phyloP scores from a whole-genome alignment of 1,284 basidiomycete species.

The Farysia itapuensis region DNA sequence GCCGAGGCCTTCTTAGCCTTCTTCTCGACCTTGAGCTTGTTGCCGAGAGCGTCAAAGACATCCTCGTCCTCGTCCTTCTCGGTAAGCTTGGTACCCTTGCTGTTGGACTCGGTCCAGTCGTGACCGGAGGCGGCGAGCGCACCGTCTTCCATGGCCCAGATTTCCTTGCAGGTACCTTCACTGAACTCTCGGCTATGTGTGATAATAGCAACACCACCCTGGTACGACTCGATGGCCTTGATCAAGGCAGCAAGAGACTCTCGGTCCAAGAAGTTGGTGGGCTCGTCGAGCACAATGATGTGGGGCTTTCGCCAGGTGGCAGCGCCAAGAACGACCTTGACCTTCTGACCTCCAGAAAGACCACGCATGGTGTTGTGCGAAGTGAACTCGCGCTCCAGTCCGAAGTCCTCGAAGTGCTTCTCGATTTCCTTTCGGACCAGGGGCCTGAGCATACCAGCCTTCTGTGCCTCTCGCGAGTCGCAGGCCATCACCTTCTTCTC shows the following conservation, averaged over 20 bases:
- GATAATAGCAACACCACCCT: constrained; percentile 59
- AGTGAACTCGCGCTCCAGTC: constrained; percentile 59
- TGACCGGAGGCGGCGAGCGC: constrained; percentile 67
- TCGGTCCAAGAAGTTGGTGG: constrained; percentile 60
- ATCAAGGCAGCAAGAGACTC: constrained; percentile 60
- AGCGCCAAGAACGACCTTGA: constrained; percentile 59
- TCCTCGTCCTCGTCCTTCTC: constrained; percentile 52
- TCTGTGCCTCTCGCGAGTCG: constrained; percentile 57
- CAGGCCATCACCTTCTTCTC: constrained; percentile 57
- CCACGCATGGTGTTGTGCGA: constrained; percentile 61
- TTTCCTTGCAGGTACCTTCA: constrained; percentile 57
- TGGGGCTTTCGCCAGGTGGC: constrained; percentile 59
- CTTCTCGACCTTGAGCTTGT: constrained; percentile 43
- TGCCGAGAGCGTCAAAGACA: constrained; percentile 52
- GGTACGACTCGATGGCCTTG: constrained; percentile 56
- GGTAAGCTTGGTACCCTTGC: constrained; percentile 53
- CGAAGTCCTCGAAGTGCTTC: constrained; percentile 60
- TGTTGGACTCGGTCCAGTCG: constrained; percentile 81
- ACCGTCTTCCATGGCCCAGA: constrained; percentile 57
- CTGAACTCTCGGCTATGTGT: constrained; percentile 58
- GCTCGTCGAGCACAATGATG: constrained; percentile 59
- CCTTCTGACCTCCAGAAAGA: constrained; percentile 60
- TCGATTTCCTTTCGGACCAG: constrained; percentile 60
- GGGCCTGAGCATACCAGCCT: constrained; percentile 57
- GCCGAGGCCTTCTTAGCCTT: constrained; percentile 48